Evolutionary conservation across 305 asterid genomes (phyloP).

Genomic region (Petunia hybrid): DNA sequence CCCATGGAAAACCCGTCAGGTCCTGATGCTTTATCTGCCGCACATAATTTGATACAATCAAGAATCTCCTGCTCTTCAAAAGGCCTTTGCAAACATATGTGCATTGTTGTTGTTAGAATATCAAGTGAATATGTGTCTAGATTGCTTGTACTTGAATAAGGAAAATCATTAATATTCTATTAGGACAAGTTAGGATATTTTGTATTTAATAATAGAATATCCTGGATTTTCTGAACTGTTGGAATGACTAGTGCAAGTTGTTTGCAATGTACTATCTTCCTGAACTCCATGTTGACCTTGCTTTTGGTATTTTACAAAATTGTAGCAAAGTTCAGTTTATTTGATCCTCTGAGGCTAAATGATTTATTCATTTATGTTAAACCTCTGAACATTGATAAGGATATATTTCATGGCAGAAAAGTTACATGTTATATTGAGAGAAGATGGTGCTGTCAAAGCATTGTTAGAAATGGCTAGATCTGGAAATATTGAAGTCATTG

Average conservation of each 20-base stretch:
- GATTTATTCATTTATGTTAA: neutral
- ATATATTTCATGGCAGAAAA: conserved; percentile 56
- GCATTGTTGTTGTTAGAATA: too few species aligned
- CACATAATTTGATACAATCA: too few species aligned
- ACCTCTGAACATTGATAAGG: conserved; percentile 23
- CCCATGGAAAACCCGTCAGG: too few species aligned
- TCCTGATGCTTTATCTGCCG: too few species aligned
- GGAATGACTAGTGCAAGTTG: conserved; percentile 4
- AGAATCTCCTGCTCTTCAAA: too few species aligned
- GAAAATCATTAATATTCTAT: too few species aligned
- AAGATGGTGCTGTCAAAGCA: conserved; percentile 84
- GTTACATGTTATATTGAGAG: conserved; percentile 65
- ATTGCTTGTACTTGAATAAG: too few species aligned
- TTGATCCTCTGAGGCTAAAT: conserved; percentile 25
- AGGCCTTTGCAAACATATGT: too few species aligned
- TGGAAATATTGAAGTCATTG: conserved; percentile 67
- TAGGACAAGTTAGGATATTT: too few species aligned
- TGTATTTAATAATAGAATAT: too few species aligned
- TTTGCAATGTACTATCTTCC: neutral
- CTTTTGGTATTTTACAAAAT: conserved; percentile 2
- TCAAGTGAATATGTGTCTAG: too few species aligned
- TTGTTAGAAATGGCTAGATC: conserved; percentile 67
- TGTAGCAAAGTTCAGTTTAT: neutral
- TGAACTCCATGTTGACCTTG: conserved; percentile 11
- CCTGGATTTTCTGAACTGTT: neutral